Evolutionary conservation across 75 land plant species (phyloP).

Genomic region (Cryptomeria japonica): DNA sequence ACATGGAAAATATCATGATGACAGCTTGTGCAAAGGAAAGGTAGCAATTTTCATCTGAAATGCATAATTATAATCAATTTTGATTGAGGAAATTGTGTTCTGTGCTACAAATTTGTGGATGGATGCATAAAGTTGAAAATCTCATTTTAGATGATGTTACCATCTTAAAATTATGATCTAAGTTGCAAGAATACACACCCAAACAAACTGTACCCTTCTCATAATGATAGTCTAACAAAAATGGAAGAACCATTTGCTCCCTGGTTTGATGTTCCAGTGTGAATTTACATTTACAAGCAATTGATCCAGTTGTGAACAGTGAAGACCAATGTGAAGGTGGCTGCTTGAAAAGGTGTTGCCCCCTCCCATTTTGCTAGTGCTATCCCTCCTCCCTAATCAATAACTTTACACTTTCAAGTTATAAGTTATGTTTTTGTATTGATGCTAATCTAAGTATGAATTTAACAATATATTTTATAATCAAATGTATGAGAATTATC

Average conservation of each 20-base stretch:
- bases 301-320: background rate
- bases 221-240: no score
- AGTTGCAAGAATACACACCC: no score
- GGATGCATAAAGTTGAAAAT: background rate
- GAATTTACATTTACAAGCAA: background rate
- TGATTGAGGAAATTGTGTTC: background rate
- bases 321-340: background rate
- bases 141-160: background rate
- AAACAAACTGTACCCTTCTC: no score
- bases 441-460: background rate
- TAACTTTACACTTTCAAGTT: background rate
- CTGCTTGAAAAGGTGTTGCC: background rate
- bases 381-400: background rate
- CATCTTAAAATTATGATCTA: no score
- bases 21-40: background rate
- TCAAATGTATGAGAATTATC: background rate
- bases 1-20: background rate
- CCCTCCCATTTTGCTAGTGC: background rate
- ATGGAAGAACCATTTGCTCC: background rate
- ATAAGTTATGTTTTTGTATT: background rate
- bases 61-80: background rate
- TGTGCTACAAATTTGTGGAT: background rate
- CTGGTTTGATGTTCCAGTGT: background rate
- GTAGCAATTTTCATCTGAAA: background rate
- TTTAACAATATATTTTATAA: no score